Conservation (phyloP, 768 basidiomycete species). For the Auriscalpium orientale region DNA sequence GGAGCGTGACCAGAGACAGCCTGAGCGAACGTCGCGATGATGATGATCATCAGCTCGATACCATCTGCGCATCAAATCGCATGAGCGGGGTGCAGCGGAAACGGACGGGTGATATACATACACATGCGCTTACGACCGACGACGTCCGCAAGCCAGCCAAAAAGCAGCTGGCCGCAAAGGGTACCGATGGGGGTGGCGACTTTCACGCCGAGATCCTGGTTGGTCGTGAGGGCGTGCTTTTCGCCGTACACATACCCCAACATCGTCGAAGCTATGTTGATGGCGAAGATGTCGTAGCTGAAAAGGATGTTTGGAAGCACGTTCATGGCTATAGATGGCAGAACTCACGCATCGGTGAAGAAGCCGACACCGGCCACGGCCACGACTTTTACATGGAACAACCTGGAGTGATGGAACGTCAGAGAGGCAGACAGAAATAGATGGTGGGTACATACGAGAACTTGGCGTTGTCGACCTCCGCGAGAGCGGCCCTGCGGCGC, state of each 20-base stretch:
- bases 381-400: constrained; percentile 43
- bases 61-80: constrained; percentile 37
- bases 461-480: constrained; percentile 79
- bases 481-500: constrained; percentile 70
- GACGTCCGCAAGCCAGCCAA: constrained; percentile 39
- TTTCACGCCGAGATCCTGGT: constrained; percentile 42
- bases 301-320: background rate
- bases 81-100: background rate
- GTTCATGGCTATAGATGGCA: background rate
- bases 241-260: constrained; percentile 72
- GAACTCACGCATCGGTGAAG: constrained; percentile 74
- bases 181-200: constrained; percentile 35
- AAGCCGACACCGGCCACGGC: constrained; percentile 71
- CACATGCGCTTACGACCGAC: constrained; percentile 53
- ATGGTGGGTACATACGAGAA: constrained; percentile 53
- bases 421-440: background rate
- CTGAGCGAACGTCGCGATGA: constrained; percentile 71
- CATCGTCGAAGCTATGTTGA: constrained; percentile 81
- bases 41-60: constrained; percentile 74
- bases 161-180: constrained; percentile 34
- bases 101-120: constrained; percentile 26
- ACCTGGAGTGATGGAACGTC: constrained; percentile 19
- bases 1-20: constrained; percentile 63
- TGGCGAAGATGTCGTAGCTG: constrained; percentile 83
- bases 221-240: constrained; percentile 25